Conservation (phyloP, 305 asterid genomes). For the Andrographis paniculata region DNA sequence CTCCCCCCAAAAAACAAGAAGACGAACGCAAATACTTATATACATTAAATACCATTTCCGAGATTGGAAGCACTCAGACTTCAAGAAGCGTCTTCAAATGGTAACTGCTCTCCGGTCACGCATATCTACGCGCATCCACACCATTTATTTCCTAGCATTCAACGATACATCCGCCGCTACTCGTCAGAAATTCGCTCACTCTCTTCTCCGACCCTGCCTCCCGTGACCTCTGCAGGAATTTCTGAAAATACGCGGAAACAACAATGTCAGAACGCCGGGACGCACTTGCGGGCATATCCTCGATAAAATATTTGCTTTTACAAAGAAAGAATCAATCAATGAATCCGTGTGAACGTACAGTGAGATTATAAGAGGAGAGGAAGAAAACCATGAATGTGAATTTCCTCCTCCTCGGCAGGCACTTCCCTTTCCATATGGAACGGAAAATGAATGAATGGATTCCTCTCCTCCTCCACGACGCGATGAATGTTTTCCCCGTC, state of each 20-base stretch:
- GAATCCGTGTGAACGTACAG: too few relatives aligned
- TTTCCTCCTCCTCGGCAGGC: slow-evolving; percentile 9
- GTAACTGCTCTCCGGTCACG: slow-evolving; percentile 12
- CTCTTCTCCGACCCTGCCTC: neutral
- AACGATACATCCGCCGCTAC: neutral
- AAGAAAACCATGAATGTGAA: too few relatives aligned
- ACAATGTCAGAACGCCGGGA: slow-evolving; percentile 8
- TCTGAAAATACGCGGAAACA: neutral
- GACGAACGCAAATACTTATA: too few relatives aligned
- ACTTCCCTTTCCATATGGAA: slow-evolving; percentile 19
- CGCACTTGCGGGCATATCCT: too few relatives aligned
- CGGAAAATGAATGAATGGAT: slow-evolving; percentile 15
- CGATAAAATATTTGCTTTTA: too few relatives aligned
- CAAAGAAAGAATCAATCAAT: too few relatives aligned
- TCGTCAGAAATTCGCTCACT: neutral
- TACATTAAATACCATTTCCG: slow-evolving; percentile 21
- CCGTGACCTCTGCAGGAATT: slow-evolving; percentile 9
- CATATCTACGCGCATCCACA: neutral
- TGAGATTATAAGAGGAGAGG: too few relatives aligned
- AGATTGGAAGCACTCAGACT: slow-evolving; percentile 16
- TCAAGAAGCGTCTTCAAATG: slow-evolving; percentile 15
- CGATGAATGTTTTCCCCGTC: too few relatives aligned
- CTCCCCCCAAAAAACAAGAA: neutral
- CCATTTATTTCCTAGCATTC: slow-evolving; percentile 8
- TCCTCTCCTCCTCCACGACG: slow-evolving; percentile 2